phyloP scores from a whole-genome alignment of 208 protist genomes.

The Trypanosomatidae sp. region DNA sequence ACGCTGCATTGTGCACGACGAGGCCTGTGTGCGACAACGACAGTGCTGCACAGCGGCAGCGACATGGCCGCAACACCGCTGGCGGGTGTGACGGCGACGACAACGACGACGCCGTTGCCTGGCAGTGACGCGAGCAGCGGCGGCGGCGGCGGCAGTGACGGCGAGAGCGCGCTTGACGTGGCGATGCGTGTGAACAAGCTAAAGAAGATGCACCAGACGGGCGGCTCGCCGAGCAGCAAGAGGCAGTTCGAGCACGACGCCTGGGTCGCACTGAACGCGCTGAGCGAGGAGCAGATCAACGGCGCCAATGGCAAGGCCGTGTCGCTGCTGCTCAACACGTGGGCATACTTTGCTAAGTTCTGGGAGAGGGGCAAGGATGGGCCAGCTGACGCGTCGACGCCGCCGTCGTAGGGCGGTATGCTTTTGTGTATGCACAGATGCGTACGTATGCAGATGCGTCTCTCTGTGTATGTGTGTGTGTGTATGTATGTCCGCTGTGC shows the following conservation, averaged over 20 bases:
- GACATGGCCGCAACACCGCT: not conserved
- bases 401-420: too few species aligned
- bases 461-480: too few species aligned
- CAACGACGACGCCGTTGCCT: not conserved
- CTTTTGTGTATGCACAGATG: too few species aligned
- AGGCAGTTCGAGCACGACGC: slow-evolving; percentile 65
- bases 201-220: slow-evolving; percentile 67
- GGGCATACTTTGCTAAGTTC: slow-evolving; percentile 87
- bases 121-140: not conserved
- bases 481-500: too few species aligned
- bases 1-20: too few species aligned
- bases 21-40: too few species aligned
- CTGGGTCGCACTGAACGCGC: slow-evolving; percentile 57
- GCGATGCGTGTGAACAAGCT: slow-evolving; percentile 80
- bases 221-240: slow-evolving; percentile 25
- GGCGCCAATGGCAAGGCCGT: slow-evolving; percentile 80
- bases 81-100: not conserved
- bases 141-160: slow-evolving; percentile 1
- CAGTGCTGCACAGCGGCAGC: not conserved
- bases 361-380: slow-evolving; percentile 83
- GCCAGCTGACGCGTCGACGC: too few species aligned
- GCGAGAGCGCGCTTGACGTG: slow-evolving; percentile 62
- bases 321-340: slow-evolving; percentile 78
- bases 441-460: too few species aligned
- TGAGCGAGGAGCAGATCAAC: slow-evolving; percentile 78